phyloP scores from a whole-genome alignment of 441 rosid species.

The Geranium incanum region DNA sequence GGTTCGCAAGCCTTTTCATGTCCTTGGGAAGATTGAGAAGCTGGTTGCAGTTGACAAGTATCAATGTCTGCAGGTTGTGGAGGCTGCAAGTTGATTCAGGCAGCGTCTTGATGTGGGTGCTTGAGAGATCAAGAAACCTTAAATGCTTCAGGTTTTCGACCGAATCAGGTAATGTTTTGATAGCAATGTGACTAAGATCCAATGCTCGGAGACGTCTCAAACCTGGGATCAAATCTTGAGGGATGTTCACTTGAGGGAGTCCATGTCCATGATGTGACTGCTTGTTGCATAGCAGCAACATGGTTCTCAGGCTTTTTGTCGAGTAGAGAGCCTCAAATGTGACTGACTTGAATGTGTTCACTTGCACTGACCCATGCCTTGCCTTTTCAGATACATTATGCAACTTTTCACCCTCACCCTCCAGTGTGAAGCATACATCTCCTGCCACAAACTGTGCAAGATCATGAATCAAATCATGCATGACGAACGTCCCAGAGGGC shows the following conservation, averaged over 20 bases:
- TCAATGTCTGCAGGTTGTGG: slow-evolving; percentile 29
- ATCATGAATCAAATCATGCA: slow-evolving; percentile 34
- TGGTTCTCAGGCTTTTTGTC: neutral
- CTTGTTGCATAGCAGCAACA: slow-evolving; percentile 10
- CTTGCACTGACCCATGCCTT: slow-evolving; percentile 5
- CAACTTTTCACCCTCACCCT: slow-evolving; percentile 8
- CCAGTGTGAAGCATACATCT: slow-evolving; percentile 20
- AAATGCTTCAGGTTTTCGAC: slow-evolving; percentile 26
- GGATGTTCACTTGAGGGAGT: slow-evolving; percentile 7
- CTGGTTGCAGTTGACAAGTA: slow-evolving; percentile 21
- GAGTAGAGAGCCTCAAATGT: neutral
- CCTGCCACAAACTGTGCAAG: slow-evolving; percentile 24
- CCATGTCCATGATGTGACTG: neutral
- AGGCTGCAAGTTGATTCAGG: slow-evolving; percentile 28
- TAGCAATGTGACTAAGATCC: slow-evolving; percentile 16
- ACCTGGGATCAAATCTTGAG: slow-evolving; percentile 19
- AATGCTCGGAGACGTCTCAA: slow-evolving; percentile 18
- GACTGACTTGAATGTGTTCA: slow-evolving; percentile 6
- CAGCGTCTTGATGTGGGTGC: slow-evolving; percentile 19
- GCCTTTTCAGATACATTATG: neutral
- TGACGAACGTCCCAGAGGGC: slow-evolving; percentile 13
- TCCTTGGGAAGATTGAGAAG: slow-evolving; percentile 19
- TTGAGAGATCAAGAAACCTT: slow-evolving; percentile 30
- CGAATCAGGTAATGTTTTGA: slow-evolving; percentile 20
- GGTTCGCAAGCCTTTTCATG: slow-evolving; percentile 23